Evolutionary conservation across 139 green algal species (phyloP).

Genomic region (Chlamydomonas asymmetrica): DNA sequence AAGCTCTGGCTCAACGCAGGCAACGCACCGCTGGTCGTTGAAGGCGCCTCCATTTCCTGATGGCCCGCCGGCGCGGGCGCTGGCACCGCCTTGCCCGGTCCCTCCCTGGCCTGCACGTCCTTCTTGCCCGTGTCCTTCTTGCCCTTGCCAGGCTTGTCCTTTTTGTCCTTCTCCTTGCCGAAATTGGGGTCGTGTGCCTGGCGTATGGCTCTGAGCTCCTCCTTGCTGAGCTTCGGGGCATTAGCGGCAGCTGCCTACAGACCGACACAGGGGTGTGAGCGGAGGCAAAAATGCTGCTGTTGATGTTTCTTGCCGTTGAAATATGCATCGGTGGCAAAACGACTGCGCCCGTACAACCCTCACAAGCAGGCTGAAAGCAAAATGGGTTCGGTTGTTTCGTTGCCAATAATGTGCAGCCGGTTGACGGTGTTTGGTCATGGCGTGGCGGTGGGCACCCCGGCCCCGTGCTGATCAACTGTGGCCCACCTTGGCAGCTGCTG

Average conservation of each 20-base stretch:
- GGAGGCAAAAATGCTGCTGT: neutral
- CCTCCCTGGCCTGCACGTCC: too few species aligned
- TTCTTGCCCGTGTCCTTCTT: constrained; percentile 19
- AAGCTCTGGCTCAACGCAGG: too few species aligned
- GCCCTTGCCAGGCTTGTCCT: constrained; percentile 4
- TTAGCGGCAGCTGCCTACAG: constrained; percentile 57
- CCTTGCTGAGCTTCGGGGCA: constrained; percentile 57
- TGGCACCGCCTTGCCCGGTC: too few species aligned
- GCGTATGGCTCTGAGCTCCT: constrained; percentile 61
- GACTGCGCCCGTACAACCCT: neutral
- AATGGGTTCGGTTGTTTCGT: too few species aligned
- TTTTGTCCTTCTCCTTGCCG: constrained; percentile 29
- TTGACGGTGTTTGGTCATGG: neutral
- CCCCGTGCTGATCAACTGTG: neutral
- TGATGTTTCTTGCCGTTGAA: neutral
- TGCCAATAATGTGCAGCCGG: neutral
- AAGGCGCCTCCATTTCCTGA: too few species aligned
- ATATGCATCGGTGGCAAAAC: neutral
- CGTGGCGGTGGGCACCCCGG: neutral
- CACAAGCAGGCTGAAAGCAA: neutral
- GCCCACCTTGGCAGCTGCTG: constrained; percentile 42
- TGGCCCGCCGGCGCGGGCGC: too few species aligned
- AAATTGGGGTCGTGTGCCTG: constrained; percentile 76
- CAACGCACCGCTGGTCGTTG: too few species aligned
- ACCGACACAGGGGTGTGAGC: neutral